Conservation (phyloP, 371 early-diverging fungal species). For the Mucor irregularis region DNA sequence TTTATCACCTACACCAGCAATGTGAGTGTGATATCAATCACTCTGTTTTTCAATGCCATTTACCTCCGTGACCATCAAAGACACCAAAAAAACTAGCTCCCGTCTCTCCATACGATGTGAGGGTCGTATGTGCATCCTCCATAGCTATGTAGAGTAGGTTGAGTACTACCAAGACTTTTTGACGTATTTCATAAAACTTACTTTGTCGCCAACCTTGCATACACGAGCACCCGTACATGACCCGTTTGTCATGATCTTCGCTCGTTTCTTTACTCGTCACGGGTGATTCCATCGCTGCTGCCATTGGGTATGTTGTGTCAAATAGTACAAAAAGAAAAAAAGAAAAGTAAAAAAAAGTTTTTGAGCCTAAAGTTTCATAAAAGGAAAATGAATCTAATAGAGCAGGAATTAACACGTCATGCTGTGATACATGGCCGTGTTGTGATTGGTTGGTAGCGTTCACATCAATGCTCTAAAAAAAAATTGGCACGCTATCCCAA, state of each 20-base stretch:
- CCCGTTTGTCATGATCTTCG: constrained; percentile 71
- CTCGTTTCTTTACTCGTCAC: constrained; percentile 81
- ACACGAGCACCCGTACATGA: constrained; percentile 80
- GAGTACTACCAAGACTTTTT: neutral
- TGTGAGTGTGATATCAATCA: no score
- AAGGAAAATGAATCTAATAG: no score
- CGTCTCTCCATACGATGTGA: constrained; percentile 57
- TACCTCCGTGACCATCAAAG: constrained; percentile 95
- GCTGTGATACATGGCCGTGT: no score
- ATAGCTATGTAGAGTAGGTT: constrained; percentile 61
- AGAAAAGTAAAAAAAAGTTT: no score
- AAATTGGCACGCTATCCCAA: no score
- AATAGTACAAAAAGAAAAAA: neutral
- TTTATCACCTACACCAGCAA: constrained; percentile 55
- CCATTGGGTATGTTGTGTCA: constrained; percentile 57
- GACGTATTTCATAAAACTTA: constrained; percentile 34
- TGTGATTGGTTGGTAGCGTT: no score
- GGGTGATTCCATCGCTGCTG: constrained; percentile 93
- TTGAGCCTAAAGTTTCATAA: no score
- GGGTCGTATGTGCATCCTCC: constrained; percentile 94
- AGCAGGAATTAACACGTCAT: no score
- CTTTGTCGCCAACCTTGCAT: constrained; percentile 99
- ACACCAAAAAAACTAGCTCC: constrained; percentile 84
- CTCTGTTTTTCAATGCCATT: no score
- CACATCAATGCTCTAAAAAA: no score